These are phyloP conservation scores for cucumber (Cucumis sativus) DNA, from an alignment of 306 rosid species.

Conservation along the genomic window DNA sequence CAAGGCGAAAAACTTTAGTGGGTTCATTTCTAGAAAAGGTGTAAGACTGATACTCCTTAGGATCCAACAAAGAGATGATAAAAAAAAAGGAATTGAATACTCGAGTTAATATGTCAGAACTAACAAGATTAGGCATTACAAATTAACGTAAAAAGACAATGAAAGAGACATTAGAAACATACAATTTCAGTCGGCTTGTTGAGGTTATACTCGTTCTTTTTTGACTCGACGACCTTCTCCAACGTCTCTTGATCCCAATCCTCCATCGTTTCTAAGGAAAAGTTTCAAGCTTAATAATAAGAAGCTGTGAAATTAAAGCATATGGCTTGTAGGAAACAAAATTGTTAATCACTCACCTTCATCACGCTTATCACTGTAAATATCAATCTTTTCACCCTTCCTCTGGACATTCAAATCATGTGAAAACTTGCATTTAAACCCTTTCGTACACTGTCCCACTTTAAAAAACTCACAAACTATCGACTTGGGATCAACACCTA, in stretches of 20 bases:
- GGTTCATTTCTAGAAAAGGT: not conserved
- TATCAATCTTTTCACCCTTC: constrained; percentile 97
- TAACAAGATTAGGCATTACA: not conserved
- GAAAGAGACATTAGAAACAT: constrained; percentile 14
- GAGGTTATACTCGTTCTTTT: constrained; percentile 67
- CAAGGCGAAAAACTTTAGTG: not conserved
- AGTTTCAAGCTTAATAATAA: not conserved
- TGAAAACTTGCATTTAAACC: constrained; percentile 96
- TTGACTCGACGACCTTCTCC: constrained; percentile 91
- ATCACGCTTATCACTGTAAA: constrained; percentile 82
- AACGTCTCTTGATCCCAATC: constrained; percentile 96
- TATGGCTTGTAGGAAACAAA: not conserved
- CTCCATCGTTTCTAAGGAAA: constrained; percentile 68
- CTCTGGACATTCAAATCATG: constrained; percentile 95
- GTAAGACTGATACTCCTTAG: not conserved
- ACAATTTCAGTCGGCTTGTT: constrained; percentile 97
- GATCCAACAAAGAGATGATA: not conserved
- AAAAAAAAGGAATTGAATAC: not conserved
- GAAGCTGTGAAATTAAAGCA: not conserved
- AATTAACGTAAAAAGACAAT: not conserved
- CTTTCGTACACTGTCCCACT: constrained; percentile 86
- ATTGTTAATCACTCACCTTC: constrained; percentile 30
- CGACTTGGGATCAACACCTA: constrained; percentile 99
- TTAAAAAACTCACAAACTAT: constrained; percentile 83
- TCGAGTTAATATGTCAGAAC: not conserved